phyloP scores from a whole-genome alignment of 768 basidiomycete species.

The Termitomyces sp. region DNA sequence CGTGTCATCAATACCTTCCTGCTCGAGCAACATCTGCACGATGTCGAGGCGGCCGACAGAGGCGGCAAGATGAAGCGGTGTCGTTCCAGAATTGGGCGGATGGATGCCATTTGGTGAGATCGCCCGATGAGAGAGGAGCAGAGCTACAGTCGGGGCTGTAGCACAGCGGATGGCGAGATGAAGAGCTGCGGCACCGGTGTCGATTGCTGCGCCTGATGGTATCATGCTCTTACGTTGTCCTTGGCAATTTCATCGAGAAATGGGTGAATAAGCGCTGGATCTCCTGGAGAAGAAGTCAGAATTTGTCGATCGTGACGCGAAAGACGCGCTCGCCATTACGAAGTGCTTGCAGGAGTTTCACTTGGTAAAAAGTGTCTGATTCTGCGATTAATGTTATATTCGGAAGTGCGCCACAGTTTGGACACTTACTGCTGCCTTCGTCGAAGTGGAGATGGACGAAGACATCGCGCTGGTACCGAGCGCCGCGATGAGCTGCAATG shows the following conservation, averaged over 20 bases:
- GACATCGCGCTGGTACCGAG: constrained; percentile 7
- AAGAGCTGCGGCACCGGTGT: constrained; percentile 68
- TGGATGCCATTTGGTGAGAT: constrained; percentile 78
- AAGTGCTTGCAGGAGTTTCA: constrained; percentile 58
- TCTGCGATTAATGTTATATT: background rate
- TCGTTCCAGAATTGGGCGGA: constrained; percentile 69
- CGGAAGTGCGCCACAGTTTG: background rate
- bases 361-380: constrained; percentile 49
- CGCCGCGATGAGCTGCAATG: constrained; percentile 37
- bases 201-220: constrained; percentile 19
- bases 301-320: background rate
- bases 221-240: constrained; percentile 37
- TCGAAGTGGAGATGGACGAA: background rate
- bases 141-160: constrained; percentile 59
- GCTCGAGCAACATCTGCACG: constrained; percentile 70
- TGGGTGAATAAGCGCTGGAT: constrained; percentile 74
- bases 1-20: constrained; percentile 77
- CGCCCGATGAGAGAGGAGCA: too few relatives aligned
- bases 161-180: constrained; percentile 83
- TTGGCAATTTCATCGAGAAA: constrained; percentile 73
- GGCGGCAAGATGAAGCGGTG: constrained; percentile 63
- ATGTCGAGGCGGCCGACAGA: constrained; percentile 68
- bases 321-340: constrained; percentile 44
- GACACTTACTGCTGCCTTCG: too few relatives aligned
- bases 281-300: constrained; percentile 36